These are phyloP conservation scores for Aspergillus brunneoviolaceus DNA, from an alignment of 2,329 filamentous ascomycete genomes.

Conservation along the genomic window DNA sequence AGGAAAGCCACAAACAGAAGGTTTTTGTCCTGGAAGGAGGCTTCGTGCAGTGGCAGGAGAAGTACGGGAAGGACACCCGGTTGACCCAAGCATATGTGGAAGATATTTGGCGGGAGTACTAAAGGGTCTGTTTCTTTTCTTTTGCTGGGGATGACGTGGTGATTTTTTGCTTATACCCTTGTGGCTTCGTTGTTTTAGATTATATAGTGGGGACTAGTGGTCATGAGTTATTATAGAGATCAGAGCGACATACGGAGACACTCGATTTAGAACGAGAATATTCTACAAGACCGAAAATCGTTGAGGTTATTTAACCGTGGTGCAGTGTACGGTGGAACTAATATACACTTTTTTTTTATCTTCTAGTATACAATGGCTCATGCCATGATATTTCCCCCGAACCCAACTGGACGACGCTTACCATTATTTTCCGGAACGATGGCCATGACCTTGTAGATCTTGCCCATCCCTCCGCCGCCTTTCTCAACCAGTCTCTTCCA, in stretches of 20 bases:
- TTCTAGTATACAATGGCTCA: background rate
- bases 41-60: conserved; percentile 86
- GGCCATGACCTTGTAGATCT: conserved; percentile 88
- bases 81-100: conserved; percentile 82
- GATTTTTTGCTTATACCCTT: conserved; percentile 4
- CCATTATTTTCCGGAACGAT: conserved; percentile 80
- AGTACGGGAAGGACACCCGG: conserved; percentile 69
- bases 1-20: conserved; percentile 58
- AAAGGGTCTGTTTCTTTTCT: background rate
- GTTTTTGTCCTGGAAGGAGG: conserved; percentile 81
- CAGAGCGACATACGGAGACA: too few species aligned
- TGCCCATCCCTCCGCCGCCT: conserved; percentile 84
- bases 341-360: background rate
- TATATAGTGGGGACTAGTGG: background rate
- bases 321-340: background rate
- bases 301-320: too few species aligned
- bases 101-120: conserved; percentile 73
- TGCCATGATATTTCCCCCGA: conserved; percentile 65
- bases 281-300: too few species aligned
- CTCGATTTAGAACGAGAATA: background rate
- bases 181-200: background rate
- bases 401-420: conserved; percentile 77
- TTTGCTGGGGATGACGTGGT: background rate
- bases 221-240: background rate
- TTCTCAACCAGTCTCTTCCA: conserved; percentile 84